Evolutionary conservation across 768 basidiomycete genomes (phyloP), one percentile per base, ranked within the genome.

Genomic region (Cystofilobasidium macerans): DNA sequence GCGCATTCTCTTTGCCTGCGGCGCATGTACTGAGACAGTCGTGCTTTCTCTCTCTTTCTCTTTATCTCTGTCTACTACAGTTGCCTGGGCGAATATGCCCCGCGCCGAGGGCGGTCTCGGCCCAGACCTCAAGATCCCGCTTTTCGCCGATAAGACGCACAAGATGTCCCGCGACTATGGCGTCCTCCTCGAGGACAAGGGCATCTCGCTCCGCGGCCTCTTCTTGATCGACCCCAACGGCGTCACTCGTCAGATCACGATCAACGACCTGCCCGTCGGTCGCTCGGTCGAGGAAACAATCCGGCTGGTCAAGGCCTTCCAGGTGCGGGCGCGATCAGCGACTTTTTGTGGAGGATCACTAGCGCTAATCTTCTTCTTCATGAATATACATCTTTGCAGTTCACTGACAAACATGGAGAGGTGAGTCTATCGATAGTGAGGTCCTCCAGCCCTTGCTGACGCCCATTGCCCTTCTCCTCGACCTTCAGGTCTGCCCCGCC

Each of bases 181-280:
- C 36, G 88, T 92, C 43, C 82, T 94, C 62, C 79, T 94, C 60
- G 89, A 91, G 74, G 88, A 91, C 0, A 84, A 85, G 70, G 92
- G 92, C 40, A 83, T 94, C 71, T 83, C 91, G 14, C 84, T 94
- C 64, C 86, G 92, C 65, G 92, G 74, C 24, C 71, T 73, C 57
- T 75, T 75, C 72, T 70, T 75, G 70, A 75, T 75, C 65, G 74
- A 75, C 69, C 72, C 72, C 13, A 35, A 35, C 1, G 58, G 64
- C 4, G 35, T 51, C 40, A 36, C 53, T 16, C 56, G 86, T 69
- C 86, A 89, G 80, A 86, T 87, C 70, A 89, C 88, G 61, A 80
- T 94, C 68, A 93, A 94, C 74, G 92, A 95, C 76, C 82, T 92
- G 47, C 88, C 90, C 14, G 91, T 94, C 57, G 92, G 92, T 24